A percentile compares a stretch with the other conserved stretches of the same genome.
Evolutionary conservation across 169 alveolate genomes (phyloP).

Genomic region (Babesia caballi): DNA sequence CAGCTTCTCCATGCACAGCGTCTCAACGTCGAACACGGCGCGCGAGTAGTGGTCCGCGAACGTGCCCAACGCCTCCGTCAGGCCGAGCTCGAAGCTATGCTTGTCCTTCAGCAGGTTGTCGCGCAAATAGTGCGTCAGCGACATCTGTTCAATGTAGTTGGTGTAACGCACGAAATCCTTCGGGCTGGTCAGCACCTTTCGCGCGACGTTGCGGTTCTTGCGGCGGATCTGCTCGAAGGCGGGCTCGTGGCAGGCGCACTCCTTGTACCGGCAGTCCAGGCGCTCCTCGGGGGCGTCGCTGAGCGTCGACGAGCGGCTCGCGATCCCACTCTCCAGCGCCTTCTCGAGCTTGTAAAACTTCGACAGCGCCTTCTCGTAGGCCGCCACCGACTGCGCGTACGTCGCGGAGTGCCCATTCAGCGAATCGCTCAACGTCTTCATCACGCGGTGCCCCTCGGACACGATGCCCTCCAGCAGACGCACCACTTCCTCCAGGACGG

Average conservation of each 20-base stretch:
- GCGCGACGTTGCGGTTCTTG: background rate
- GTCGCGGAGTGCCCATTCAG: background rate
- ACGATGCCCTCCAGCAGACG: background rate
- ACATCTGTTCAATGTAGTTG: constrained; percentile 44
- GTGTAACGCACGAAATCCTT: constrained; percentile 42
- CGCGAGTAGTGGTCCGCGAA: constrained; percentile 25
- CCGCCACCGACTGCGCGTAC: background rate
- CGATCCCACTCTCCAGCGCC: background rate
- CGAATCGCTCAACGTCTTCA: background rate
- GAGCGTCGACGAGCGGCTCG: background rate
- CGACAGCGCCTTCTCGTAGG: constrained; percentile 1
- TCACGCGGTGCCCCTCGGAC: background rate
- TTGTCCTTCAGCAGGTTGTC: constrained; percentile 14
- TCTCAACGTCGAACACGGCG: background rate
- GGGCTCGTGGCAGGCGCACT: background rate
- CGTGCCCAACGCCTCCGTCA: background rate
- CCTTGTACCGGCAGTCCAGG: constrained; percentile 6
- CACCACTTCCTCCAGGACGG: background rate
- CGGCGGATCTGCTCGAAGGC: background rate
- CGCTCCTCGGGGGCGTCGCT: background rate
- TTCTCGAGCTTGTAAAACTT: constrained; percentile 12
- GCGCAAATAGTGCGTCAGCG: constrained; percentile 1
- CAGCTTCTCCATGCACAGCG: background rate
- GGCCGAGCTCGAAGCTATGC: background rate
- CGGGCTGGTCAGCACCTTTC: background rate